phyloP scores from a whole-genome alignment of 2,329 filamentous ascomycete species.

The Aspergillus sp. region DNA sequence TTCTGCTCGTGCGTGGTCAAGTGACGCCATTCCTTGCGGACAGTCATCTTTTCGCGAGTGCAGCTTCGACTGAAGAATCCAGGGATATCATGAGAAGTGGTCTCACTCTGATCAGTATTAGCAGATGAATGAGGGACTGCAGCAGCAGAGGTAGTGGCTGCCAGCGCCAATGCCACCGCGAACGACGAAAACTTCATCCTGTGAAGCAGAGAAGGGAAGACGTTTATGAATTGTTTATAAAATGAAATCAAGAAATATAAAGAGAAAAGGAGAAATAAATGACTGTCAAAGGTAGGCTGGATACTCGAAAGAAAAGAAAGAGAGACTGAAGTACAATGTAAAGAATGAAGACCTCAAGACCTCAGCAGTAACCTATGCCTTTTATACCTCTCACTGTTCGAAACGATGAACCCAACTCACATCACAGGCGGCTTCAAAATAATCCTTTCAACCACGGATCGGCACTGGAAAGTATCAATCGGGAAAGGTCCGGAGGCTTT shows the following conservation, averaged over 20 bases:
- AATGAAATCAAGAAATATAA: not conserved
- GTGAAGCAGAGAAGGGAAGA: not conserved
- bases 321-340: not conserved
- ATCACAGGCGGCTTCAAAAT: no score
- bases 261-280: not conserved
- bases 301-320: not conserved
- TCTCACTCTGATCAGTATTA: not conserved
- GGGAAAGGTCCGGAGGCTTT: not conserved
- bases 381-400: not conserved
- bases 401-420: not conserved
- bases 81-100: not conserved
- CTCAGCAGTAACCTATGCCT: not conserved
- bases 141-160: not conserved
- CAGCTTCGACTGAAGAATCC: not conserved
- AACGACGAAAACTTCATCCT: not conserved
- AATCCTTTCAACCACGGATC: not conserved
- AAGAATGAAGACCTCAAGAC: not conserved
- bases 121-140: not conserved
- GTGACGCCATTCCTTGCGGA: conserved; percentile 12
- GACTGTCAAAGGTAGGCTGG: not conserved
- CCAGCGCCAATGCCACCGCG: not conserved
- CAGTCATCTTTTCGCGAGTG: conserved; percentile 6
- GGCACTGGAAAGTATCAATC: not conserved
- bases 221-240: no score
- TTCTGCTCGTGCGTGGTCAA: conserved; percentile 3